Percentiles rank a stretch among this genome's conserved stretches.
These are phyloP conservation scores for Dittrichia graveolens DNA, from an alignment of 129 eudicot species.

Conservation along the genomic window DNA sequence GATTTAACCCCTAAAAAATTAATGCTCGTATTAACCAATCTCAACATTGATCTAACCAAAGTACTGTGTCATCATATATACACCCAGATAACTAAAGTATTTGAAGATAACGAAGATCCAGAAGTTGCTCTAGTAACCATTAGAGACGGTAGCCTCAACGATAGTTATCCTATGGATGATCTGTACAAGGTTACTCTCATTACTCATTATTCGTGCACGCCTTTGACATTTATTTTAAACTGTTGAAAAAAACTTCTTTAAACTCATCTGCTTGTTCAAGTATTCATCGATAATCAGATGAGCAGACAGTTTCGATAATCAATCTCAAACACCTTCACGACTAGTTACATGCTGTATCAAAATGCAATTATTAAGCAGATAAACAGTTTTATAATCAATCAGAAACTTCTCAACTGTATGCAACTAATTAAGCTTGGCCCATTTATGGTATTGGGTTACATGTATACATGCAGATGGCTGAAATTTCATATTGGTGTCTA, in stretches of 20 bases:
- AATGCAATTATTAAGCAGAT: background rate
- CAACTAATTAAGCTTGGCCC: too few relatives aligned
- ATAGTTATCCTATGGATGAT: slow-evolving; percentile 68
- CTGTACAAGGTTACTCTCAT: slow-evolving; percentile 59
- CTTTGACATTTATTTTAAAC: too few relatives aligned
- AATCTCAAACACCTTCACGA: background rate
- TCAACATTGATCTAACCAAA: slow-evolving; percentile 17
- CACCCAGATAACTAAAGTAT: slow-evolving; percentile 52
- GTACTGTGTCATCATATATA: background rate
- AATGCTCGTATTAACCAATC: background rate
- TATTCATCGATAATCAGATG: too few relatives aligned
- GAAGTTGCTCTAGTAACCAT: slow-evolving; percentile 54
- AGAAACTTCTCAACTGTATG: background rate
- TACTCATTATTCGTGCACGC: too few relatives aligned
- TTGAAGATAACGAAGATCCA: slow-evolving; percentile 62
- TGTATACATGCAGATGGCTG: slow-evolving; percentile 63
- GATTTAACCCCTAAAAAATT: background rate
- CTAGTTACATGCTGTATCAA: background rate
- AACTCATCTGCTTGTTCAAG: too few relatives aligned
- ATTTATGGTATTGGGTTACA: background rate
- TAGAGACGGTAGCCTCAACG: slow-evolving; percentile 64
- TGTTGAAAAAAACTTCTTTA: too few relatives aligned
- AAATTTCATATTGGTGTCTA: slow-evolving; percentile 72
- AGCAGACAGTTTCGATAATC: too few relatives aligned
- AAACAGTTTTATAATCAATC: background rate